Evolutionary conservation across 169 alveolate genomes (phyloP).

Genomic region (Miamiensis avidus): DNA sequence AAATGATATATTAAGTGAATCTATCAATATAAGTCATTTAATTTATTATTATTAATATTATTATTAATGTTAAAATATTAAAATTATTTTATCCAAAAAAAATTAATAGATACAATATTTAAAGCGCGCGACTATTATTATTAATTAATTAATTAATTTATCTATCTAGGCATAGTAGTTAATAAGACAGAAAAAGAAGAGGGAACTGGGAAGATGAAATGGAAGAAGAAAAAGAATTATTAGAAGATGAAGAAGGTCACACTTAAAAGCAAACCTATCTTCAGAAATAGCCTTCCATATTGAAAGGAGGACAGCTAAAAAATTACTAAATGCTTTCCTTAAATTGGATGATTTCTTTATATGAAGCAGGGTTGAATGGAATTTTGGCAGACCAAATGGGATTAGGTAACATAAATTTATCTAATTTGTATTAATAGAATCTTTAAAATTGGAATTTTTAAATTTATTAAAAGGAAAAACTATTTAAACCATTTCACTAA

Average conservation of each 20-base stretch:
- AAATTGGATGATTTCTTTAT: slow-evolving; percentile 96
- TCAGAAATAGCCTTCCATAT: slow-evolving; percentile 69
- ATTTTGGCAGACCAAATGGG: slow-evolving; percentile 99
- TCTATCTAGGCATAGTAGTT: neutral
- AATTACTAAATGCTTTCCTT: slow-evolving; percentile 96
- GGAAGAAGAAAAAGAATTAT: slow-evolving; percentile 30
- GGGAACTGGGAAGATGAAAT: slow-evolving; percentile 28
- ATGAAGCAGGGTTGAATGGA: slow-evolving; percentile 95
- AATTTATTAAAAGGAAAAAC: no score
- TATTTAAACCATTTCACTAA: slow-evolving; percentile 66
- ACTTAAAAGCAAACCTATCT: neutral
- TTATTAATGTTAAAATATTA: neutral
- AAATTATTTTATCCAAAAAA: neutral
- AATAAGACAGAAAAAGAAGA: slow-evolving; percentile 17
- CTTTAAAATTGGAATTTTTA: no score
- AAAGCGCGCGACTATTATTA: neutral
- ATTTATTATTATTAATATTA: no score
- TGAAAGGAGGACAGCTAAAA: slow-evolving; percentile 91
- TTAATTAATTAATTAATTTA: no score
- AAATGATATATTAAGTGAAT: no score
- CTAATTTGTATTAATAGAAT: no score
- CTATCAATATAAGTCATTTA: no score
- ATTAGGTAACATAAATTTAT: slow-evolving; percentile 97
- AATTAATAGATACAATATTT: no score
- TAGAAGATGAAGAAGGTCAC: slow-evolving; percentile 11